Percentiles rank a stretch among this genome's conserved stretches.
Evolutionary conservation across 768 basidiomycete genomes (phyloP).

Genomic region (Phlebiopsis flavidoalba): DNA sequence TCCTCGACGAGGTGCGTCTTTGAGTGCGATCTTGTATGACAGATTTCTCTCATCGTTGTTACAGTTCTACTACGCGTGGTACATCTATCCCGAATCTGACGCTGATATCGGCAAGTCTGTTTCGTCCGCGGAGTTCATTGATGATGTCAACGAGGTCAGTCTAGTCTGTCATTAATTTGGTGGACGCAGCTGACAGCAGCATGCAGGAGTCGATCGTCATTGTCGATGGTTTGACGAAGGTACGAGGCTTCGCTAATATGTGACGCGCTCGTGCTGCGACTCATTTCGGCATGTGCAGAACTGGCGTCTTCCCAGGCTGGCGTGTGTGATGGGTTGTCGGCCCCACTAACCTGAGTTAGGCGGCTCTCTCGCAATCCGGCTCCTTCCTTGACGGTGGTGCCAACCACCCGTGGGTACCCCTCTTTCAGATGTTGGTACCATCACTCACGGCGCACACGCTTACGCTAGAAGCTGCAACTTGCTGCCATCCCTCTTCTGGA

Average conservation of each 20-base stretch:
- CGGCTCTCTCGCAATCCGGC: constrained; percentile 88
- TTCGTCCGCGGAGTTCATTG: constrained; percentile 78
- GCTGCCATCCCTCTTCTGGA: constrained; percentile 85
- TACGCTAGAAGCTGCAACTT: constrained; percentile 54
- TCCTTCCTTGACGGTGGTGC: constrained; percentile 95
- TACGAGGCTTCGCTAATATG: constrained; percentile 17
- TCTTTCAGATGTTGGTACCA: neutral
- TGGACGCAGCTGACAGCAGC: neutral
- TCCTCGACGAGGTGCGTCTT: constrained; percentile 71
- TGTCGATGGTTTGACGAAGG: constrained; percentile 92
- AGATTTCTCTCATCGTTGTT: neutral
- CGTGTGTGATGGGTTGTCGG: constrained; percentile 92
- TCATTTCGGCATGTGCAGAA: constrained; percentile 46
- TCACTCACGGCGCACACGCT: constrained; percentile 29
- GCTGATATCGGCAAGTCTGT: constrained; percentile 72
- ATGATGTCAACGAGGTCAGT: constrained; percentile 66
- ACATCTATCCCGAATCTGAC: constrained; percentile 80
- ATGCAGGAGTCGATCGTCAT: constrained; percentile 66
- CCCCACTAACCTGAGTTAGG: constrained; percentile 76
- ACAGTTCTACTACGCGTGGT: constrained; percentile 95
- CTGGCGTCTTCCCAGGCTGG: constrained; percentile 94
- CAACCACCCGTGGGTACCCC: constrained; percentile 72
- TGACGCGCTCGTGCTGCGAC: neutral
- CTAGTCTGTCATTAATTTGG: constrained; percentile 22
- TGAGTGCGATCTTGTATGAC: neutral